phyloP scores from a whole-genome alignment of 306 rosid species.

The Ormosia semicastrata region DNA sequence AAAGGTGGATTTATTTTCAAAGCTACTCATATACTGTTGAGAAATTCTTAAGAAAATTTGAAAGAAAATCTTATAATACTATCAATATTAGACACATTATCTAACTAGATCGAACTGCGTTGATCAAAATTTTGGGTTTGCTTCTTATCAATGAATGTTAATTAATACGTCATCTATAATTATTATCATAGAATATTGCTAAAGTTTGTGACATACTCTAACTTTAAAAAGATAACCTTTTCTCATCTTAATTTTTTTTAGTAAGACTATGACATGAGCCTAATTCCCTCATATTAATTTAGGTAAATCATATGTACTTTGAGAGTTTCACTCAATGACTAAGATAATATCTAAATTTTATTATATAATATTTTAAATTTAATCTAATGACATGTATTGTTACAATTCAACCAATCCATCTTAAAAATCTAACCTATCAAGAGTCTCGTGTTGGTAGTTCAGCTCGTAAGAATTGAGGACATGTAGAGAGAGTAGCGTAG shows the following conservation, averaged over 20 bases:
- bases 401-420: background rate
- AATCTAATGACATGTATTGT: background rate
- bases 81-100: background rate
- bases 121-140: too few relatives aligned
- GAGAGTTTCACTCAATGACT: background rate
- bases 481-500: too few relatives aligned
- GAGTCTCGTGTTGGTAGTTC: too few relatives aligned
- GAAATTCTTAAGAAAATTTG: background rate
- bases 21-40: background rate
- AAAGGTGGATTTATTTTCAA: background rate
- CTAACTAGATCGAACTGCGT: background rate
- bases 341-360: too few relatives aligned
- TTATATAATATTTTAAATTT: background rate
- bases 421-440: too few relatives aligned
- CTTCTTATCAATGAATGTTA: background rate
- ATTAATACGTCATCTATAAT: background rate
- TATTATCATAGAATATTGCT: too few relatives aligned
- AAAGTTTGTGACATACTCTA: too few relatives aligned
- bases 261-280: background rate
- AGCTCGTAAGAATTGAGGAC: too few relatives aligned
- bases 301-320: background rate
- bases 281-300: too few relatives aligned
- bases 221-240: too few relatives aligned
- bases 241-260: background rate
- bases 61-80: too few relatives aligned